Evolutionary conservation across 169 alveolate genomes (phyloP).

Genomic region (Pseudocohnilembus persalinus): DNA sequence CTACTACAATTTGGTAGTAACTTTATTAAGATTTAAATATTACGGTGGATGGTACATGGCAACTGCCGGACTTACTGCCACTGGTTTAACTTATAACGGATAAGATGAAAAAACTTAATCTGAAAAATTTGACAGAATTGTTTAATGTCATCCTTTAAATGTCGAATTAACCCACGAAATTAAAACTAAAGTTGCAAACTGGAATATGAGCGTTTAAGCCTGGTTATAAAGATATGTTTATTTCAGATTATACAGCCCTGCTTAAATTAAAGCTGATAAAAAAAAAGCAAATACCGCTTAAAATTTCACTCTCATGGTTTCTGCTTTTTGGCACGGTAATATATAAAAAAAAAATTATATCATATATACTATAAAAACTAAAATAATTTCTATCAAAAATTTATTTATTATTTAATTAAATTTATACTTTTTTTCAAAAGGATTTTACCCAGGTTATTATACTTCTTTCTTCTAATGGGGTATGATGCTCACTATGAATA

Average conservation of each 20-base stretch:
- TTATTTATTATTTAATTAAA: too few relatives aligned
- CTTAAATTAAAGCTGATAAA: conserved; percentile 13
- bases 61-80: conserved; percentile 38
- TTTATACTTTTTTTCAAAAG: background rate
- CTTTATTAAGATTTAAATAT: conserved; percentile 35
- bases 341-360: too few relatives aligned
- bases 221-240: conserved; percentile 48
- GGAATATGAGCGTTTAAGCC: conserved; percentile 37
- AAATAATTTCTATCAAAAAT: too few relatives aligned
- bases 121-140: conserved; percentile 24
- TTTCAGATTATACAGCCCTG: conserved; percentile 34
- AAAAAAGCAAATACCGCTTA: conserved; percentile 17
- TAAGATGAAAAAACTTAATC: background rate
- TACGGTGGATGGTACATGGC: conserved; percentile 45
- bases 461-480: conserved; percentile 25
- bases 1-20: conserved; percentile 31
- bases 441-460: conserved; percentile 29
- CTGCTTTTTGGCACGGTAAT: conserved; percentile 37
- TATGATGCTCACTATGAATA: background rate
- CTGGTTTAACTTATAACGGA: conserved; percentile 37
- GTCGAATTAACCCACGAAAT: conserved; percentile 28
- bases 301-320: conserved; percentile 34
- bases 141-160: conserved; percentile 18
- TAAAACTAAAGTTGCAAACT: conserved; percentile 30
- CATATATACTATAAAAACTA: too few relatives aligned